Percentiles rank a stretch among this genome's conserved stretches.
These are phyloP conservation scores for Aureobasidium sp. DNA, from an alignment of 2,329 filamentous ascomycete species.

Conservation along the genomic window DNA sequence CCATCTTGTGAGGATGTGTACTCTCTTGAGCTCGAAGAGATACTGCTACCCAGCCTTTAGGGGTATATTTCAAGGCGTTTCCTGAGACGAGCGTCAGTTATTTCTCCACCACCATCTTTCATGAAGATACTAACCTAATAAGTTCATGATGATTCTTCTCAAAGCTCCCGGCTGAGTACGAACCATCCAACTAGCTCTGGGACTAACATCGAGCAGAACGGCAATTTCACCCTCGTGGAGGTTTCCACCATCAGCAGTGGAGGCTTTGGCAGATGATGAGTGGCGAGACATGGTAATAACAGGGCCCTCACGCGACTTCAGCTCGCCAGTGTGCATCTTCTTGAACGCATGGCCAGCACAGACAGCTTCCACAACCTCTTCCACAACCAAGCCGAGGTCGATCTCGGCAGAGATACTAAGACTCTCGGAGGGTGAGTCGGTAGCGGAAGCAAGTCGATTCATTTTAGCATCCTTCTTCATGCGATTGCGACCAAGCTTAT, in stretches of 20 bases:
- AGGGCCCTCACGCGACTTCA: not conserved
- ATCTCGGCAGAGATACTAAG: conserved; percentile 8
- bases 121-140: conserved; percentile 26
- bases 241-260: not conserved
- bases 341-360: conserved; percentile 36
- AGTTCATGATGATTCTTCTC: conserved; percentile 39
- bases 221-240: conserved; percentile 23
- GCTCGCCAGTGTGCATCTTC: conserved; percentile 10
- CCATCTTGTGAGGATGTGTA: not conserved
- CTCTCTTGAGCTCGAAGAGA: conserved; percentile 8
- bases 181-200: conserved; percentile 34
- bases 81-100: not conserved
- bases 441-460: not conserved
- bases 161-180: conserved; percentile 37
- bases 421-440: conserved; percentile 8
- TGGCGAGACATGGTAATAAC: not conserved
- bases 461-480: conserved; percentile 16
- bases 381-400: conserved; percentile 5
- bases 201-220: conserved; percentile 36
- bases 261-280: not conserved
- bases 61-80: conserved; percentile 40
- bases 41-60: conserved; percentile 32
- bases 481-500: conserved; percentile 23
- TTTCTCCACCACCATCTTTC: not conserved
- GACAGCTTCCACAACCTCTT: conserved; percentile 13